Conservation (phyloP, 2,329 filamentous ascomycete species). For the Dichotomopilus funicola region DNA sequence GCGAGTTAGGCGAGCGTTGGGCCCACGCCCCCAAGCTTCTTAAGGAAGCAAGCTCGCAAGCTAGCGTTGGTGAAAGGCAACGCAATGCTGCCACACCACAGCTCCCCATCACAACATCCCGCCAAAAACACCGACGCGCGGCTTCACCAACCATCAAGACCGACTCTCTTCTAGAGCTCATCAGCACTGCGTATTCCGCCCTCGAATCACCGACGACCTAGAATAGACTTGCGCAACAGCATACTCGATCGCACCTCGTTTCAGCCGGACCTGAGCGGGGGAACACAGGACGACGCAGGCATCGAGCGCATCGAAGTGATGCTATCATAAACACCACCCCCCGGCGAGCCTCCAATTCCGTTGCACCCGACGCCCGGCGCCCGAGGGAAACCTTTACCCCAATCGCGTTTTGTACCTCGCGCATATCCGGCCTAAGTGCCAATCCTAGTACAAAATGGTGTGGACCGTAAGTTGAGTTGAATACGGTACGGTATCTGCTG, state of each 20-base stretch:
- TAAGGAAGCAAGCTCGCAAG: too few species aligned
- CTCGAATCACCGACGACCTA: too few species aligned
- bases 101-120: too few species aligned
- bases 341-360: not conserved
- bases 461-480: slow-evolving; percentile 21
- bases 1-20: too few species aligned
- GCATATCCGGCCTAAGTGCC: not conserved
- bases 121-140: too few species aligned
- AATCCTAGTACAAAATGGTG: slow-evolving; percentile 6
- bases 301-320: not conserved
- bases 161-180: too few species aligned
- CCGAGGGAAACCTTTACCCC: not conserved
- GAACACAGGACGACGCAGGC: not conserved
- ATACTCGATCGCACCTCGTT: not conserved
- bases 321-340: slow-evolving; percentile 7
- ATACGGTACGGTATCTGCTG: not conserved
- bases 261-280: not conserved
- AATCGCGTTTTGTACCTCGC: too few species aligned
- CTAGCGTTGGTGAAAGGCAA: not conserved
- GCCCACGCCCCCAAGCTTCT: too few species aligned
- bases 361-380: not conserved
- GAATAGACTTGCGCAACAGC: not conserved
- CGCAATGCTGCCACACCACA: not conserved
- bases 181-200: too few species aligned
- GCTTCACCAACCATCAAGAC: too few species aligned